Conservation (phyloP, 2,329 filamentous ascomycete genomes). For the Podosphaera fusca region DNA sequence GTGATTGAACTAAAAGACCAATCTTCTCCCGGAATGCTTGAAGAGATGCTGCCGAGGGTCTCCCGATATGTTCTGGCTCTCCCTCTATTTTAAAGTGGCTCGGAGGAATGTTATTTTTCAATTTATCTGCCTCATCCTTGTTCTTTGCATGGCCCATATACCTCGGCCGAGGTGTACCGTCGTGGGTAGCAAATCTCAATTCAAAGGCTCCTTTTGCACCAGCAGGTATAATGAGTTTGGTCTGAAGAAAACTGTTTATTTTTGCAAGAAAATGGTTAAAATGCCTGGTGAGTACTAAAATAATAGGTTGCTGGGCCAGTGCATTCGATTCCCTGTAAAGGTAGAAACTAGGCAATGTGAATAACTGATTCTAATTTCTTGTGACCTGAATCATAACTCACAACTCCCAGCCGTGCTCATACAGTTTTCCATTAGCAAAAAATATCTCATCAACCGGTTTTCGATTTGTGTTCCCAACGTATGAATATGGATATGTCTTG, state of each 20-base stretch:
- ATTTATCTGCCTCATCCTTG: slow-evolving; percentile 14
- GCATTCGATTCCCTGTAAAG: slow-evolving; percentile 28
- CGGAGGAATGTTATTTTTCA: slow-evolving; percentile 15
- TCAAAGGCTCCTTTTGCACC: slow-evolving; percentile 30
- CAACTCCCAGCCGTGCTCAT: slow-evolving; percentile 49
- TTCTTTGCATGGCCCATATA: slow-evolving; percentile 37
- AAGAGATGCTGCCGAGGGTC: slow-evolving; percentile 18
- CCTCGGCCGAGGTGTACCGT: slow-evolving; percentile 37
- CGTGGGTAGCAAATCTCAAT: slow-evolving; percentile 33
- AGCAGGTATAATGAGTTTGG: slow-evolving; percentile 32
- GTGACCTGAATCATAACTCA: slow-evolving; percentile 21
- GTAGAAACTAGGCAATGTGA: slow-evolving; percentile 33
- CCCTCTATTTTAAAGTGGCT: slow-evolving; percentile 10
- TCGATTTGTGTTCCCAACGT: slow-evolving; percentile 29
- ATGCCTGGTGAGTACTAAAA: slow-evolving; percentile 46
- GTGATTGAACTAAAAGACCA: slow-evolving; percentile 23
- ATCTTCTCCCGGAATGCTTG: slow-evolving; percentile 31
- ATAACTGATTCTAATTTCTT: not conserved
- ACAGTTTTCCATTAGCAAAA: slow-evolving; percentile 35
- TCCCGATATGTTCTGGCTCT: slow-evolving; percentile 10
- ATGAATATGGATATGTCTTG: slow-evolving; percentile 33
- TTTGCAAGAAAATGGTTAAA: slow-evolving; percentile 37
- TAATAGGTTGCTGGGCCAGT: slow-evolving; percentile 26
- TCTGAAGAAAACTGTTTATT: slow-evolving; percentile 36
- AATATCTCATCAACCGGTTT: slow-evolving; percentile 18